phyloP scores from a whole-genome alignment of 768 basidiomycete species.

The Lentinula sp. region DNA sequence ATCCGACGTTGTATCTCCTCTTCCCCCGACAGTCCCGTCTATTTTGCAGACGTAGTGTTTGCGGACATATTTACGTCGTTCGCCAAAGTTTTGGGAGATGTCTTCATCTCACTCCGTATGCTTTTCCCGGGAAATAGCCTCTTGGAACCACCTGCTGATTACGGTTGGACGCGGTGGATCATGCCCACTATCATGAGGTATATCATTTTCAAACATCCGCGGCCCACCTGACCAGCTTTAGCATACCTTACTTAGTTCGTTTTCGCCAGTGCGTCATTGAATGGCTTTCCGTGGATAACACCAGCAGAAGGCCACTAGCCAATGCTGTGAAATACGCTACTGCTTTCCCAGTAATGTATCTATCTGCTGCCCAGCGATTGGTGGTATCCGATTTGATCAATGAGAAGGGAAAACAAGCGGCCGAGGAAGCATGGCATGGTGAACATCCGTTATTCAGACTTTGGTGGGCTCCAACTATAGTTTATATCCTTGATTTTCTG shows the following conservation, averaged over 20 bases:
- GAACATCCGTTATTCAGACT: constrained; percentile 77
- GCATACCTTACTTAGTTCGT: constrained; percentile 87
- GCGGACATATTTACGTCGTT: constrained; percentile 96
- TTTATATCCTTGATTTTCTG: background rate
- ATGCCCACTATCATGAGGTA: constrained; percentile 87
- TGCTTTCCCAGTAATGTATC: constrained; percentile 91
- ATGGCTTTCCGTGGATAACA: constrained; percentile 57
- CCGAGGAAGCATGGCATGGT: constrained; percentile 57
- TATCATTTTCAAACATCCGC: constrained; percentile 10
- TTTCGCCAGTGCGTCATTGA: constrained; percentile 94
- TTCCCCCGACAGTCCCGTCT: constrained; percentile 52
- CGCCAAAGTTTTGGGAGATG: constrained; percentile 92
- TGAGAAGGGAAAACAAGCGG: constrained; percentile 37
- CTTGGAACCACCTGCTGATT: constrained; percentile 52
- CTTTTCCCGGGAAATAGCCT: constrained; percentile 81
- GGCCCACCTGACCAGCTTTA: constrained; percentile 20
- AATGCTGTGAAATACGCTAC: constrained; percentile 97
- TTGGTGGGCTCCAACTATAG: constrained; percentile 52
- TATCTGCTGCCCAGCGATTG: constrained; percentile 85
- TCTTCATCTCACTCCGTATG: constrained; percentile 86
- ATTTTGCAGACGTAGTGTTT: constrained; percentile 89
- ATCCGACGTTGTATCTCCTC: constrained; percentile 71
- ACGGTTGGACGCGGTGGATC: constrained; percentile 67
- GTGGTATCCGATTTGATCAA: constrained; percentile 55
- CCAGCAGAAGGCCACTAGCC: constrained; percentile 67